Evolutionary conservation across 352 stramenopile genomes (phyloP).

Genomic region (Phytophthora nicotianae): DNA sequence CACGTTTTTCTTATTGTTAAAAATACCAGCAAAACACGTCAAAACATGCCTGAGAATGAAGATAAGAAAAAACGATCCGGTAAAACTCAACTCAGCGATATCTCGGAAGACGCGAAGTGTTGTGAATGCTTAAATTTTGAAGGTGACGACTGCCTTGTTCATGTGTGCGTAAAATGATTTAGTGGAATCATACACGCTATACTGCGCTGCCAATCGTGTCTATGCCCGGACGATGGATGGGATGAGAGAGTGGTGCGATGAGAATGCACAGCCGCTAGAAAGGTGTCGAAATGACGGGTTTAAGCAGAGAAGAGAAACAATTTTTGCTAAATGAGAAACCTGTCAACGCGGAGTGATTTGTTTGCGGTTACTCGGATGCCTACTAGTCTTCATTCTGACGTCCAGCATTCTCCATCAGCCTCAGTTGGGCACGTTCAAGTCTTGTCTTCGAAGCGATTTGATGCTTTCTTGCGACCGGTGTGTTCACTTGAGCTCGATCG

Average conservation of each 20-base stretch:
- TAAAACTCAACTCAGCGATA: no score
- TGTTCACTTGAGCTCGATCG: not conserved
- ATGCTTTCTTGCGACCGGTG: slow-evolving; percentile 1
- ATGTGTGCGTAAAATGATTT: no score
- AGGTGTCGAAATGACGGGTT: no score
- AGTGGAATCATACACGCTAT: not conserved
- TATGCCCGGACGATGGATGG: not conserved
- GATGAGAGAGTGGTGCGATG: not conserved
- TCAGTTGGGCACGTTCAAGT: slow-evolving; percentile 12
- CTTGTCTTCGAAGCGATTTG: slow-evolving; percentile 5
- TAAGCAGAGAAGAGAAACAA: no score
- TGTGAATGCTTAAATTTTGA: no score
- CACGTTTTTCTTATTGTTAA: not conserved
- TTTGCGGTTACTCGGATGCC: no score
- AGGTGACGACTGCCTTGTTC: no score
- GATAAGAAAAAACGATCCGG: not conserved
- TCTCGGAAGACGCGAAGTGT: no score
- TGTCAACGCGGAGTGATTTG: not conserved
- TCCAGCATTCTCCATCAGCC: slow-evolving; percentile 8
- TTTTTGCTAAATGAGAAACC: no score
- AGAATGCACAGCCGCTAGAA: no score
- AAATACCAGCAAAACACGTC: no score
- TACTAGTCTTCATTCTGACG: not conserved
- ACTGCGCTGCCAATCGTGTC: not conserved
- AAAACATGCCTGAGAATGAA: not conserved